phyloP scores from a whole-genome alignment of 371 early-diverging fungal genomes.

The Mortierella sp. region DNA sequence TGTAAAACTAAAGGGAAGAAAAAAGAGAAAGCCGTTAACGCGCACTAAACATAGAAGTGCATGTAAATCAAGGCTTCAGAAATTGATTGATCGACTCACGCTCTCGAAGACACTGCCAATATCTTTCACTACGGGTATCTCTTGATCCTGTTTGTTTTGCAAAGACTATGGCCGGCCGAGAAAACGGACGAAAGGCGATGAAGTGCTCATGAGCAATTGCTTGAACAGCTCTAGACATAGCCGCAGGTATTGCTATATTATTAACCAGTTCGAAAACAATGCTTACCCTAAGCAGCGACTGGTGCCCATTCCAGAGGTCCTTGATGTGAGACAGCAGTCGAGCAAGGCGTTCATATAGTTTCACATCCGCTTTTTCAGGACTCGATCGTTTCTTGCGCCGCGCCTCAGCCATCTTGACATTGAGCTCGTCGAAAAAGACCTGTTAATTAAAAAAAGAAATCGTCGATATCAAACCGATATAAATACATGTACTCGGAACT shows the following conservation, averaged over 20 bases:
- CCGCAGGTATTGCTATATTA: not conserved
- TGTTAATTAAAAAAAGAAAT: not conserved
- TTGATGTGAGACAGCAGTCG: slow-evolving; percentile 46
- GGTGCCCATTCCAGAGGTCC: slow-evolving; percentile 52
- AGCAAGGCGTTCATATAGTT: slow-evolving; percentile 36
- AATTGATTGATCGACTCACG: slow-evolving; percentile 21
- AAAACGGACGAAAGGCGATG: too few species aligned
- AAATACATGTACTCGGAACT: too few species aligned
- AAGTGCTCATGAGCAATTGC: too few species aligned
- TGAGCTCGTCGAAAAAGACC: slow-evolving; percentile 51
- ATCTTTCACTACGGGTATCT: slow-evolving; percentile 25
- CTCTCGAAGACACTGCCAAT: slow-evolving; percentile 49
- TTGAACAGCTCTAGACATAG: too few species aligned
- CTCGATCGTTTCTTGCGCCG: slow-evolving; percentile 40
- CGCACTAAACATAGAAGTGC: not conserved
- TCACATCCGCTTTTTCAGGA: slow-evolving; percentile 41
- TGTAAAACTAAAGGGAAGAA: slow-evolving; percentile 42
- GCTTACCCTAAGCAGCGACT: slow-evolving; percentile 38
- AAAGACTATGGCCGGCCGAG: too few species aligned
- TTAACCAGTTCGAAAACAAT: not conserved
- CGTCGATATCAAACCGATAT: not conserved
- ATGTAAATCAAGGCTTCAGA: too few species aligned
- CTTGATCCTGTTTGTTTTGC: slow-evolving; percentile 41
- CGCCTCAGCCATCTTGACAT: slow-evolving; percentile 43
- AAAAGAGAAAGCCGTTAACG: not conserved